Percentiles rank a stretch among this genome's conserved stretches.
Conservation (phyloP, 1,139 yeast genomes). For the Meyerozyma carpophila region DNA sequence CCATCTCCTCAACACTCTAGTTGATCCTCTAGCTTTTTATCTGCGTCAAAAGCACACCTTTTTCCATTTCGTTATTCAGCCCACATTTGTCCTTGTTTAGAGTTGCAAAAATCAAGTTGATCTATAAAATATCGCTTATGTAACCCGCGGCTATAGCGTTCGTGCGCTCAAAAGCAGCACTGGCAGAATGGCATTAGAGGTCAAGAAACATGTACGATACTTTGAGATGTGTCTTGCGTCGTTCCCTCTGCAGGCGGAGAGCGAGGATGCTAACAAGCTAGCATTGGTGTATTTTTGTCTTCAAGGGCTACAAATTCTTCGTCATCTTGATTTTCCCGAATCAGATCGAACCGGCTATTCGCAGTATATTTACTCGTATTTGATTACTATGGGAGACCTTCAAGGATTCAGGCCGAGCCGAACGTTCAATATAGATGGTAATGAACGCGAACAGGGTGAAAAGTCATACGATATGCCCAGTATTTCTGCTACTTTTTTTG, state of each 20-base stretch:
- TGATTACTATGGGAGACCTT: constrained; percentile 38
- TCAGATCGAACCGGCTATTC: constrained; percentile 26
- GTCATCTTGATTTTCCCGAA: constrained; percentile 25
- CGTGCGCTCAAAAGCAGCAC: not conserved
- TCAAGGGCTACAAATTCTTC: constrained; percentile 53
- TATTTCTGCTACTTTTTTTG: constrained; percentile 66
- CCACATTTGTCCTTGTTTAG: not conserved
- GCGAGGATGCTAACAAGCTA: constrained; percentile 62
- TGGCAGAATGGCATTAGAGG: not conserved
- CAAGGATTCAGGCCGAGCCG: constrained; percentile 49
- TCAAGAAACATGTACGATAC: constrained; percentile 43
- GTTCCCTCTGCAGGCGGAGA: constrained; percentile 45
- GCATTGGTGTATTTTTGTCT: constrained; percentile 65
- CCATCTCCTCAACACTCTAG: too few relatives aligned
- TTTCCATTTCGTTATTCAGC: too few relatives aligned
- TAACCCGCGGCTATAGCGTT: not conserved
- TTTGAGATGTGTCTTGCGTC: constrained; percentile 46
- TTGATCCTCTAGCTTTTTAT: too few relatives aligned
- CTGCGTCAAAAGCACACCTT: too few relatives aligned
- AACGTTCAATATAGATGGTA: constrained; percentile 26
- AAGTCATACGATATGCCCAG: constrained; percentile 52
- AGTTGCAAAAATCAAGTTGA: not conserved
- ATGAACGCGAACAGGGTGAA: constrained; percentile 6
- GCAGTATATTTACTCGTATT: constrained; percentile 44
- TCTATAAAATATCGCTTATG: not conserved